Conservation (phyloP, 129 eudicot species). For the Flaveria linearis region DNA sequence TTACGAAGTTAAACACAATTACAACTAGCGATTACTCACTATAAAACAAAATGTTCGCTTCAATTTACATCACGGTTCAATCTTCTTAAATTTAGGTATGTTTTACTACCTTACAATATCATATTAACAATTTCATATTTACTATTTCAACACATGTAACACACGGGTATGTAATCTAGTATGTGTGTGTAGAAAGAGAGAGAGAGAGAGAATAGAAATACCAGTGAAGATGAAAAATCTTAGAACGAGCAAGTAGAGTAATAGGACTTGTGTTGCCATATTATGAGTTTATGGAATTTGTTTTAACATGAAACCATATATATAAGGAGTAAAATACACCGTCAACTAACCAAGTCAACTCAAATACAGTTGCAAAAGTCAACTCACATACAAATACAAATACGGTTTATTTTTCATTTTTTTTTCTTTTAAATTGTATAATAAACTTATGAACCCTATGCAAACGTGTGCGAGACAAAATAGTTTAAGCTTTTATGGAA, state of each 20-base stretch:
- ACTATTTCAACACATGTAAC: too few species aligned
- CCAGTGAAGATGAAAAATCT: slow-evolving; percentile 11
- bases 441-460: background rate
- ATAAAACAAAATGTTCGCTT: too few species aligned
- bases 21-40: too few species aligned
- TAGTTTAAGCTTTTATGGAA: background rate
- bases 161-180: too few species aligned
- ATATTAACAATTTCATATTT: too few species aligned
- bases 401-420: background rate
- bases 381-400: background rate
- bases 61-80: too few species aligned
- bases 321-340: background rate
- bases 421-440: too few species aligned
- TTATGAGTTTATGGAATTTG: slow-evolving; percentile 4
- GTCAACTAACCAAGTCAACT: slow-evolving; percentile 9
- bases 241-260: slow-evolving; percentile 1
- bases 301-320: slow-evolving; percentile 15
- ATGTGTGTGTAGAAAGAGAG: background rate
- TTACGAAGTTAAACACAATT: too few species aligned
- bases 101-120: too few species aligned
- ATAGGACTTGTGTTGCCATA: background rate
- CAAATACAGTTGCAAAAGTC: background rate
- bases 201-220: background rate
- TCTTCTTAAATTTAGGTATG: too few species aligned
- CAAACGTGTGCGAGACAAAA: background rate